Evolutionary conservation across 2,329 filamentous ascomycete genomes (phyloP).

Genomic region (Tolypocladium paradoxum): DNA sequence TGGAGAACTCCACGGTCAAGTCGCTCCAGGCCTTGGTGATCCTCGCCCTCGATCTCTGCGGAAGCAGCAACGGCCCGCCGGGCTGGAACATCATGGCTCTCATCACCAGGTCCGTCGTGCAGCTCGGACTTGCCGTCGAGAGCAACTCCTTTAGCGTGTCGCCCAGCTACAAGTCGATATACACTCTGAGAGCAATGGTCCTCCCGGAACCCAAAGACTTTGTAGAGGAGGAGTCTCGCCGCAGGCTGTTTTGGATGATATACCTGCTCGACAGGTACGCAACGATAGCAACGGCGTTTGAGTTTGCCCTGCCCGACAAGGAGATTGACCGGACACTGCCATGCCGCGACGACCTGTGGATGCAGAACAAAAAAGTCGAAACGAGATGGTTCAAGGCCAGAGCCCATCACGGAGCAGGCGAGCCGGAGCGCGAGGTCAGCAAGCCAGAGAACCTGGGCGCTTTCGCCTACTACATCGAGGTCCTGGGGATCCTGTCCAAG

Average conservation of each 20-base stretch:
- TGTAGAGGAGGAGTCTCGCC: conserved; percentile 78
- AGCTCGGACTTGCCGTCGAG: conserved; percentile 77
- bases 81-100: conserved; percentile 88
- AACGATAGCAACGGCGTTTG: conserved; percentile 82
- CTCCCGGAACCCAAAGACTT: conserved; percentile 75
- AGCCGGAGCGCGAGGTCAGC: conserved; percentile 51
- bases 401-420: conserved; percentile 27
- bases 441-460: conserved; percentile 74
- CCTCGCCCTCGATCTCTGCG: conserved; percentile 72
- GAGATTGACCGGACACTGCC: conserved; percentile 82
- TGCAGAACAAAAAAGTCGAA: conserved; percentile 72
- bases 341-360: conserved; percentile 78
- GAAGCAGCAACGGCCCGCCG: conserved; percentile 78
- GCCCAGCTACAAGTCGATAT: conserved; percentile 74
- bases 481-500: conserved; percentile 74
- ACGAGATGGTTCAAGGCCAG: conserved; percentile 67
- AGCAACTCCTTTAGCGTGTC: conserved; percentile 68
- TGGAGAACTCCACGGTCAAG: conserved; percentile 84
- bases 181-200: conserved; percentile 76
- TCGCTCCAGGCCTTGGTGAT: conserved; percentile 81
- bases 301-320: conserved; percentile 79
- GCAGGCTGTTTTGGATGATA: conserved; percentile 88
- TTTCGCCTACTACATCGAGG: conserved; percentile 85
- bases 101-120: conserved; percentile 80
- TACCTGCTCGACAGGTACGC: conserved; percentile 85